Conservation (phyloP, 192 early-diverging fungal species). For the Chytriomyces sp. region DNA sequence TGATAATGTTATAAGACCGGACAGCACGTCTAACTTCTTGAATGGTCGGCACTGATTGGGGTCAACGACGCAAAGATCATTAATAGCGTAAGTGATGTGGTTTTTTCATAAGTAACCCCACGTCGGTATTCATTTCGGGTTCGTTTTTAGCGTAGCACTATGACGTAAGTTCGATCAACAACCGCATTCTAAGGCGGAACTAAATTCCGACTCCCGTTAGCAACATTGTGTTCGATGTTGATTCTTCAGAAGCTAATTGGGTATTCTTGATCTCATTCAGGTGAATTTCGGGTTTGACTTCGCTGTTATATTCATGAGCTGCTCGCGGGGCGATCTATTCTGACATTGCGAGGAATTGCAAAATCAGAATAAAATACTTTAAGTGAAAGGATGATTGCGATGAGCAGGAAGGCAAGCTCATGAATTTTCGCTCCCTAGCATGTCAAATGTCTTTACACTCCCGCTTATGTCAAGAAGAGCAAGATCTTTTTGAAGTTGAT, state of each 20-base stretch:
- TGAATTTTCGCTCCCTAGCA: constrained; percentile 58
- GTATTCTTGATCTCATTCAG: constrained; percentile 93
- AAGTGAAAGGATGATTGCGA: too few species aligned
- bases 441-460: constrained; percentile 56
- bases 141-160: constrained; percentile 64
- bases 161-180: constrained; percentile 53
- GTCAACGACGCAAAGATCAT: constrained; percentile 88
- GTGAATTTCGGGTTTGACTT: constrained; percentile 36
- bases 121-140: background rate
- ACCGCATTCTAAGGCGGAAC: background rate
- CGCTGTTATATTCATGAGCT: too few species aligned
- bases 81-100: constrained; percentile 67
- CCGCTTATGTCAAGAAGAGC: constrained; percentile 42
- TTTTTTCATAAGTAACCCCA: background rate
- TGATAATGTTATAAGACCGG: constrained; percentile 50
- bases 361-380: constrained; percentile 54
- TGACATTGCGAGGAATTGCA: too few species aligned
- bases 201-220: constrained; percentile 9
- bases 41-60: constrained; percentile 80
- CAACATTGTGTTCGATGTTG: constrained; percentile 97
- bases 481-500: constrained; percentile 39
- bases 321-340: too few species aligned
- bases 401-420: too few species aligned
- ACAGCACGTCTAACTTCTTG: constrained; percentile 89
- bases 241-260: constrained; percentile 95